A percentile compares a stretch with the other conserved stretches of the same genome.
Conservation (phyloP, 306 rosid species). For the Dalbergia cultrata region DNA sequence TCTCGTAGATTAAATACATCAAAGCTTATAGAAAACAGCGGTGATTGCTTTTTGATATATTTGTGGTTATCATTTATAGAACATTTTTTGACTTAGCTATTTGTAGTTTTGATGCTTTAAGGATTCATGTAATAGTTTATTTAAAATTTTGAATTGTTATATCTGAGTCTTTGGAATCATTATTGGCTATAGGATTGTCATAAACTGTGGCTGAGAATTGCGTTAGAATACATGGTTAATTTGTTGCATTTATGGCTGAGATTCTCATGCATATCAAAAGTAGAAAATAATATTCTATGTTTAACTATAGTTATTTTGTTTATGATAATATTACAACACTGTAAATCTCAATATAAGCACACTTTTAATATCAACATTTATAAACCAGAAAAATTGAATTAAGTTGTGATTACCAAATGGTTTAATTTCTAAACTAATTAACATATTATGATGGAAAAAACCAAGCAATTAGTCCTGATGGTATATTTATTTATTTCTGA, state of each 20-base stretch:
- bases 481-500: too few species aligned
- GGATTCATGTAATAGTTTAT: background rate
- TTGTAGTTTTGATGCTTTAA: constrained; percentile 36
- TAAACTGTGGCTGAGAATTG: constrained; percentile 24
- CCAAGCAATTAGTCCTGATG: too few species aligned
- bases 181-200: constrained; percentile 36
- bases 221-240: constrained; percentile 6
- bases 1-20: constrained; percentile 96
- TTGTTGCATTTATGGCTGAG: background rate
- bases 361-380: too few species aligned
- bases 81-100: constrained; percentile 28
- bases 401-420: too few species aligned
- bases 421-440: too few species aligned
- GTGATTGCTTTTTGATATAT: constrained; percentile 59
- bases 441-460: too few species aligned
- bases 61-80: constrained; percentile 19
- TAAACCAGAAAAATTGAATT: too few species aligned
- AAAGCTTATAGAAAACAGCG: constrained; percentile 94
- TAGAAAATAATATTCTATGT: too few species aligned
- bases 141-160: constrained; percentile 32
- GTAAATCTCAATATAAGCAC: too few species aligned
- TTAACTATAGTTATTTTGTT: too few species aligned
- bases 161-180: constrained; percentile 31
- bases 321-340: too few species aligned
- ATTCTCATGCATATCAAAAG: too few species aligned